Evolutionary conservation across 441 rosid species (phyloP), one percentile per base, ranked within the genome.

Genomic region (Pelargonium cotyledonis): DNA sequence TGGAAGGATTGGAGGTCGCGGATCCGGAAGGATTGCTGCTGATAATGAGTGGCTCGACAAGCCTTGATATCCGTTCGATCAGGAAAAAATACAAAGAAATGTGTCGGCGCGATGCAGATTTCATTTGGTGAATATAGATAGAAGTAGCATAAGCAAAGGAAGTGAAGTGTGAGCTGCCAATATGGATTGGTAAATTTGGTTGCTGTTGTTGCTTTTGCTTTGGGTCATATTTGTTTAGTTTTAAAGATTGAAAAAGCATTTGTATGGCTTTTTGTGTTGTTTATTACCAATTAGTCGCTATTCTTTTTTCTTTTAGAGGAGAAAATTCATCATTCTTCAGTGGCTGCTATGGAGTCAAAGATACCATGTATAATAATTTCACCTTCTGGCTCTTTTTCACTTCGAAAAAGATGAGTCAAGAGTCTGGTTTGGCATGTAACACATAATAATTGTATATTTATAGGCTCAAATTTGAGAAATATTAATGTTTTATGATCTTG

Each of bases 11-110:
- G 88, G 87, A 0, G 91, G 95, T 60, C 89, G 91, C 10, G 85
- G 94, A 70, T 88, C 99, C 0, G 99, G 89, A 60, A 89, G 91
- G 75, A 79, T 90, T 35, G 87, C 88, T 8, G 88, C 89, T 10
- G 95, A 88, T 16, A 86, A 79, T 21, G 89, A 89, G 66, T 83
- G 84, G 85, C 66, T 82, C 8, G 85, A 87, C 72, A 95, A 95
- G 78, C 83, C 82, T 9, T 79, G 70, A 69, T 57, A 21, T 2
- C n/a, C n/a, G 4, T 47, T 10, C 8, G 46, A 65, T 23, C 10
- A 7, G 43, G 43, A 66, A 60, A 60, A 65, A 40, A 21, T 19
- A 11, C 64, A 53, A 49, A 64, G 29, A 46, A 70, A 64, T 19
- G 7, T 55, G 7, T 26, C 49, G 5, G 57, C 70, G 44, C 71